Evolutionary conservation across 2,329 filamentous ascomycete species (phyloP).

Genomic region (Clonostachys chloroleuca): DNA sequence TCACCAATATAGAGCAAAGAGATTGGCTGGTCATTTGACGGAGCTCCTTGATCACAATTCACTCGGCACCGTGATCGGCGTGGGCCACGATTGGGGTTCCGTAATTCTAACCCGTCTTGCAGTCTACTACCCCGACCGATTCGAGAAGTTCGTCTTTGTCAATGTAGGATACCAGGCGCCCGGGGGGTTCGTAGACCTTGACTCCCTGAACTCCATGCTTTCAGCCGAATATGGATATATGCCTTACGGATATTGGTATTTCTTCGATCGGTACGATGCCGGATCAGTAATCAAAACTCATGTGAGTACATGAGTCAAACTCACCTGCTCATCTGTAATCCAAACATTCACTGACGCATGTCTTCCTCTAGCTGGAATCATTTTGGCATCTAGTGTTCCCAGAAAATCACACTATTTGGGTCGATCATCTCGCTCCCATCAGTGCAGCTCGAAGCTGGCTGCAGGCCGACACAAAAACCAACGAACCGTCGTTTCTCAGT

Average conservation of each 20-base stretch:
- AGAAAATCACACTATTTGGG: background rate
- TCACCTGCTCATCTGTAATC: too few relatives aligned
- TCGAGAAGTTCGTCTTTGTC: conserved; percentile 13
- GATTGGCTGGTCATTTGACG: conserved; percentile 21
- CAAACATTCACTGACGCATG: too few relatives aligned
- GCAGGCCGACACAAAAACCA: background rate
- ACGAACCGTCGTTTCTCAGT: background rate
- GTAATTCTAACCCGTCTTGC: conserved; percentile 19
- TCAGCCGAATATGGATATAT: conserved; percentile 6
- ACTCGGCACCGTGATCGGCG: conserved; percentile 35
- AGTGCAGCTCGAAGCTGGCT: background rate
- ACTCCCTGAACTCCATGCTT: conserved; percentile 5
- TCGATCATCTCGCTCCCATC: background rate
- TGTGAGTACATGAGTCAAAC: background rate
- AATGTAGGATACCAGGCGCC: conserved; percentile 4
- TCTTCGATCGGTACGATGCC: conserved; percentile 10
- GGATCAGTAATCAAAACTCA: conserved; percentile 2
- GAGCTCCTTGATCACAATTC: conserved; percentile 21
- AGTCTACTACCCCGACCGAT: conserved; percentile 14
- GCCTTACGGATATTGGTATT: conserved; percentile 11
- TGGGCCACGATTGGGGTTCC: conserved; percentile 28
- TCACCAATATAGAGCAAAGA: conserved; percentile 19
- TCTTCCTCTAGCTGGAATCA: background rate
- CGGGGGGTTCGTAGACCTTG: conserved; percentile 6
- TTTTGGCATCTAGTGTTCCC: background rate